Percentiles rank a stretch among this genome's conserved stretches.
Conservation (phyloP, 176 grass and related monocot genomes). For the Miscanthus lutarioriparius region DNA sequence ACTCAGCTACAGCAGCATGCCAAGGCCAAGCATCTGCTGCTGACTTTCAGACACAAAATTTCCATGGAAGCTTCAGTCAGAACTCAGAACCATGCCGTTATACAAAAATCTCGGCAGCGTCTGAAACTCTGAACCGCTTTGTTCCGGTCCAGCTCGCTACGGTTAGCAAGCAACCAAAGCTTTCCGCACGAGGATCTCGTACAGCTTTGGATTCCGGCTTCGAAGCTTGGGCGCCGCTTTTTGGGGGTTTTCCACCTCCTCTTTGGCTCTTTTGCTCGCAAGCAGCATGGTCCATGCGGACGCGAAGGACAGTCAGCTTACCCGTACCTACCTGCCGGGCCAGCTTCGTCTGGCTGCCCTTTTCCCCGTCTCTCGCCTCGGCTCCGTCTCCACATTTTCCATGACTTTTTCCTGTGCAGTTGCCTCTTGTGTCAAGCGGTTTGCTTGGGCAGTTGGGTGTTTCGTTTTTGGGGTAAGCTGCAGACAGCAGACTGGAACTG, state of each 20-base stretch:
- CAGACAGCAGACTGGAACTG: neutral
- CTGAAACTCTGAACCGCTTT: neutral
- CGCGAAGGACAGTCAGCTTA: neutral
- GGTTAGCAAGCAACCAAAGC: neutral
- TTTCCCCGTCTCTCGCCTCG: neutral
- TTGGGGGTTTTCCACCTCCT: neutral
- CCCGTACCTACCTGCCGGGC: neutral
- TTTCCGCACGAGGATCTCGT: slow-evolving; percentile 23
- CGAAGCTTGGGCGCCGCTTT: neutral
- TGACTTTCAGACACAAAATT: slow-evolving; percentile 26
- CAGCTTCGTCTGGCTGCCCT: neutral
- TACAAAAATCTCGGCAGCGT: neutral
- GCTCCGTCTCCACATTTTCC: slow-evolving; percentile 38
- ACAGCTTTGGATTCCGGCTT: slow-evolving; percentile 26
- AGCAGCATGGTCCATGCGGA: neutral
- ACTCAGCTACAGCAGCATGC: neutral
- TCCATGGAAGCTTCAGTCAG: slow-evolving; percentile 29
- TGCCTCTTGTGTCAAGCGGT: neutral
- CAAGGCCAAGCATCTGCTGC: neutral
- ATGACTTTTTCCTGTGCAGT: slow-evolving; percentile 11
- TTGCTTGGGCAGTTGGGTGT: neutral
- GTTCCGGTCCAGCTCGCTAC: neutral
- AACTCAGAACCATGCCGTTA: neutral
- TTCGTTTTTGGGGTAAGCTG: neutral
- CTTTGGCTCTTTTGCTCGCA: neutral